Evolutionary conservation across 2,329 filamentous ascomycete genomes (phyloP), one percentile per base, ranked within the genome.

Genomic region (Fusarium sp.): DNA sequence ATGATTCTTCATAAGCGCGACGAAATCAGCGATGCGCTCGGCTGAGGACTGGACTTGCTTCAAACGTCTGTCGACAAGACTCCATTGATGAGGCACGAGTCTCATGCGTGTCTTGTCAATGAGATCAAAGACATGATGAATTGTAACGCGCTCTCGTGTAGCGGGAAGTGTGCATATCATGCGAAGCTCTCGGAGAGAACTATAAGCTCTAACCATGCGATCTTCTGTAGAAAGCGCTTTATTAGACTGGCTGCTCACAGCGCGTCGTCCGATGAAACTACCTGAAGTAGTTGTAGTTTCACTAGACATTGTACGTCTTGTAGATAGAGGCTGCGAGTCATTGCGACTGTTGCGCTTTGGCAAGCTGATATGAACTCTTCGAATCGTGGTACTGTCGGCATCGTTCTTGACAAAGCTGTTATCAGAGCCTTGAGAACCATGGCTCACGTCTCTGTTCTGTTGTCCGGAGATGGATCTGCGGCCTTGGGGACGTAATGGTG

Each of bases 281-380:
- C 46, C 46, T 0, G 33, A 39, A 15, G 46, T 50, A 6, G 46
- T 50, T 8, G 46, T 50, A 18, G 46, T 50, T 15, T 50, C 46
- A 18, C 33, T 50, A 7, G 46, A 50, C 33, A 50, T 50, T 17
- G 46, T 50, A 1, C 46, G 46, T 6, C 46, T 50, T 11, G 46
- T 50, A 4, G 46, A 50, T 1, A 50, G 13, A 15, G 46, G 46
- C 8, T 39, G 46, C 6, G 46, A 50, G 20, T 26, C 46, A 39
- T 39, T 50, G 46, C 31, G 46, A 18, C 20, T 50, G 33, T 7
- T 50, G 33, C 46, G 46, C 33, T 50, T 50, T 26, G 46, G 46
- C 33, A 50, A 50, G 33, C 33, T 50, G 20, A 50, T 50, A 5
- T 50, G 46, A 39, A 50, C 46, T 50, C 33, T 50, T 39, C 46